Percentiles rank a stretch among this genome's conserved stretches.
Evolutionary conservation across 2,329 filamentous ascomycete genomes (phyloP).

Genomic region (Tolypocladium paradoxum): DNA sequence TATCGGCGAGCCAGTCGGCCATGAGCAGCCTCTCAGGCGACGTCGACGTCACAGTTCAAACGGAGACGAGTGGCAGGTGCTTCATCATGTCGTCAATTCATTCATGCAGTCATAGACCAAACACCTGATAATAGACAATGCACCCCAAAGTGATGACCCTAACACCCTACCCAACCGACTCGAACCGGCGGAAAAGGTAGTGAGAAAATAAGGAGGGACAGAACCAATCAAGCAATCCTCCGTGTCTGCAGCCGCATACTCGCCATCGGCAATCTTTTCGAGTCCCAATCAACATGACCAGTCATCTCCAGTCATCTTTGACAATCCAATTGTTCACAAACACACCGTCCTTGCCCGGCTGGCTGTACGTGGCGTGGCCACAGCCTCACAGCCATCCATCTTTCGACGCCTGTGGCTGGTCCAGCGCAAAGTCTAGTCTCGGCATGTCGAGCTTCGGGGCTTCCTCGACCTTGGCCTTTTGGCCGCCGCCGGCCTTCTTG

Average conservation of each 20-base stretch:
- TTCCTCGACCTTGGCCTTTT: constrained; percentile 39
- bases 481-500: constrained; percentile 21
- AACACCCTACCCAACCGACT: constrained; percentile 2
- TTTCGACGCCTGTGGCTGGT: constrained; percentile 17
- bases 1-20: background rate
- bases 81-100: constrained; percentile 25
- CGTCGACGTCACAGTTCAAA: background rate
- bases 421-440: constrained; percentile 38
- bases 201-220: constrained; percentile 3
- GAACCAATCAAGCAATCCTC: background rate
- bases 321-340: background rate
- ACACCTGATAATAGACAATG: constrained; percentile 13
- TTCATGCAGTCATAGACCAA: constrained; percentile 24
- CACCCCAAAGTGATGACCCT: constrained; percentile 7
- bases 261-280: background rate
- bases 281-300: background rate
- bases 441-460: constrained; percentile 53
- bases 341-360: background rate
- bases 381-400: constrained; percentile 19
- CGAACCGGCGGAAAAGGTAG: constrained; percentile 3
- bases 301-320: background rate
- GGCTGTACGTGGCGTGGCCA: background rate
- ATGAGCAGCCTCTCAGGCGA: background rate
- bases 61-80: background rate
- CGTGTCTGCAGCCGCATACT: background rate